Base-by-base conservation (phyloP, 2,329 filamentous ascomycete species). In the Hypocreales sp. region DNA sequence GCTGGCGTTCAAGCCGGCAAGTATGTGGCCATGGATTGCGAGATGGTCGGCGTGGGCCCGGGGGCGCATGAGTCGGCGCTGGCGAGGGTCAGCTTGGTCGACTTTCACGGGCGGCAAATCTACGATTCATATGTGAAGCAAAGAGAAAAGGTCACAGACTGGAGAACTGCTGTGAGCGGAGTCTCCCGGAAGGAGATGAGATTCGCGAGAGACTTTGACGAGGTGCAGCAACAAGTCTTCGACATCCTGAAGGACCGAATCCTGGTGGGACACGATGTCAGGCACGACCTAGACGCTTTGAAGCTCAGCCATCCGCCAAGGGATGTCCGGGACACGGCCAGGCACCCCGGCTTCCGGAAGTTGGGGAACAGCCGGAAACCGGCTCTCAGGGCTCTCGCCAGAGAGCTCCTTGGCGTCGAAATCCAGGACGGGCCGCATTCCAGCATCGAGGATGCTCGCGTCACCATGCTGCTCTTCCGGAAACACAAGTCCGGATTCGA, bases 81-180 rank as follows among this genome's bases (percentile, higher is more conserved):
- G 24, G 90, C 90, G 1, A 72, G 90, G 25, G 82, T 87, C 30
- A 92, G 81, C 45, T 60, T 92, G 11, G 86, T 94, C 39, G 92
- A 95, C 51, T 98, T 86, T 51, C 83, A 94, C 47, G 86, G 86
- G 12, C 70, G 79, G 16, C 83, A 93, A 50, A 60, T 98, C 24
- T 94, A 95, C 64, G 90, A 98, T 58, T 87, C 81, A 9, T 95
- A 79, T 46, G 90, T 95, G 8, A 68, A 70, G 29, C 79, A 82
- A 1, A 72, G 72, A 32, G 75, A 84, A 44, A 61, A 59, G 30
- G 81, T 98, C 2, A 84, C 79, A 10, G 81, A 98, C 52, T 98
- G 86, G 78, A 72, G 90, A 35, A 95, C 86, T 3, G 60, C 67
- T 34, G 76, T 94, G 22, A 92, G 79, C 35, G 90, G 90, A 6